These are phyloP conservation scores for Talaromyces pinophilus DNA, from an alignment of 2,329 filamentous ascomycete species.

Conservation along the genomic window DNA sequence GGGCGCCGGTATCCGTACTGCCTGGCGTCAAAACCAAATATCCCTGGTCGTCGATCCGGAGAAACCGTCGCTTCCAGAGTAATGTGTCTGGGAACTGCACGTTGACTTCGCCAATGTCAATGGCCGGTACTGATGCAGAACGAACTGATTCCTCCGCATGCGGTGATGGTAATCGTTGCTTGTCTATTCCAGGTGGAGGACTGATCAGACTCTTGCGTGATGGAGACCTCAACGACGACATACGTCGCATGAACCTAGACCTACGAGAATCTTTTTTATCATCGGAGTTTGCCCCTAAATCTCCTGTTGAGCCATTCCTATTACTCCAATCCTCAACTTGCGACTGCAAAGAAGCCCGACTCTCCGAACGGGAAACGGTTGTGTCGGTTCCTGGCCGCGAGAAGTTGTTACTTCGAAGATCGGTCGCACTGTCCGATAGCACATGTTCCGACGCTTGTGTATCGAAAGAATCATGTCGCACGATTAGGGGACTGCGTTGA, in stretches of 20 bases:
- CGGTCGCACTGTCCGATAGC: constrained; percentile 7
- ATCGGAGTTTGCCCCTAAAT: constrained; percentile 39
- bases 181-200: constrained; percentile 34
- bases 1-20: constrained; percentile 60
- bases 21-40: constrained; percentile 77
- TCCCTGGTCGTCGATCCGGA: constrained; percentile 80
- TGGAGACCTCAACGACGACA: constrained; percentile 59
- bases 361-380: constrained; percentile 41
- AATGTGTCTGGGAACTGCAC: constrained; percentile 96
- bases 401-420: constrained; percentile 27
- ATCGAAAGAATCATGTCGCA: constrained; percentile 64
- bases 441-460: constrained; percentile 27
- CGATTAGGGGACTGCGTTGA: constrained; percentile 59
- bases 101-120: constrained; percentile 85
- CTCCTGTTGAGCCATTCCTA: constrained; percentile 4
- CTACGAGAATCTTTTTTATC: constrained; percentile 59
- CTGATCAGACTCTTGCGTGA: constrained; percentile 50
- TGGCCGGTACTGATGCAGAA: constrained; percentile 50
- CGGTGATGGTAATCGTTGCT: constrained; percentile 7
- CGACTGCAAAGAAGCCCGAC: constrained; percentile 43
- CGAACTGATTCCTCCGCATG: constrained; percentile 31
- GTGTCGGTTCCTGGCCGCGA: constrained; percentile 39
- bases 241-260: constrained; percentile 65
- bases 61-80: constrained; percentile 90
- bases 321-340: constrained; percentile 35